Evolutionary conservation across 1,284 basidiomycete species (phyloP), one percentile per base, ranked within the genome.

Genomic region (Meripilus lineatus): DNA sequence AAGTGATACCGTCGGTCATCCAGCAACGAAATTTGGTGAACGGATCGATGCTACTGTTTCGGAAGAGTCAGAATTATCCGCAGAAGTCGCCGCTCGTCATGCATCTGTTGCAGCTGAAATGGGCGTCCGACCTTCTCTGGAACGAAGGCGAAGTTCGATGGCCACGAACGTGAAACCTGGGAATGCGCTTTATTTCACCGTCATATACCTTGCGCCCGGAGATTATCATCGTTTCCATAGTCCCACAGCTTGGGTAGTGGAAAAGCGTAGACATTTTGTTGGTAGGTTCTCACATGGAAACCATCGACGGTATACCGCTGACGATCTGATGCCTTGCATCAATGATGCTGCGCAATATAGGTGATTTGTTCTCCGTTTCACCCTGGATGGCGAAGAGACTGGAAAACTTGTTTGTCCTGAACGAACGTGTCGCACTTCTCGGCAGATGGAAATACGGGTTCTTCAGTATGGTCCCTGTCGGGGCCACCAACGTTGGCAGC

Each of bases 201-300:
- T 99, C 57, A 86, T 99, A 53, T 99, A 99, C 69, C 86, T 99
- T 44, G 95, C 95, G 1, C 95, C 95, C 0, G 96, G 96, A 1
- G 96, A 99, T 66, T 99, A 99, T 64, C 95, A 99, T 61, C 83
- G 93, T 30, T 99, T 97, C 78, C 95, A 99, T 68, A 89, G 84
- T 50, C 94, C 96, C 0, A 84, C 91, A 2, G 85, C 89, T 4
- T 98, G 95, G 96, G 93, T 99, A 5, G 96, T 97, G 18, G 94
- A 99, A 71, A 87, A 90, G 56, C 72, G 95, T 44, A 71, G 95
- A 23, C 95, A 99, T 65, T 99, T 99, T 62, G 83, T 92, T 32
- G 94, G 93, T 74, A 35, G 22, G 74, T 62, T 32, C 39, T 20
- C 18, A 22, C 36, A 4, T n/a, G 25, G 11, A 15, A 37, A 49